These are phyloP conservation scores for Mallotus japonicus DNA, from an alignment of 441 rosid genomes.

Conservation along the genomic window DNA sequence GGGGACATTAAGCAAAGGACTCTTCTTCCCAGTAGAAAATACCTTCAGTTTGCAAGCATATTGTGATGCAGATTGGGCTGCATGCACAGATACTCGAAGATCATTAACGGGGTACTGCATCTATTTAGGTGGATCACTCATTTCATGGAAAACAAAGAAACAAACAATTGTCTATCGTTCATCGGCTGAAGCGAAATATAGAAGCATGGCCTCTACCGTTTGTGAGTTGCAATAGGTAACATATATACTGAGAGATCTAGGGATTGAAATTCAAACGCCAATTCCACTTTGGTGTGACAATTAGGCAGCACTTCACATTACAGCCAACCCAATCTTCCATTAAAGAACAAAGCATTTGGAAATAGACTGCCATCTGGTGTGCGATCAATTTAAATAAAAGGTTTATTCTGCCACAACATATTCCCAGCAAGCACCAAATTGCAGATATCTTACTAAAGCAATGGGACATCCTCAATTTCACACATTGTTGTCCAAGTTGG, in stretches of 20 bases:
- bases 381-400: not conserved
- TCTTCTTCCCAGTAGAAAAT: not conserved
- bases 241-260: not conserved
- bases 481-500: not conserved
- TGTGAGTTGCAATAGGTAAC: not conserved
- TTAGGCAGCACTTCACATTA: not conserved
- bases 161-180: not conserved
- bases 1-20: not conserved
- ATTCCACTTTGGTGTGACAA: not conserved
- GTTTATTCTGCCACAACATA: not conserved
- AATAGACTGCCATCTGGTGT: not conserved
- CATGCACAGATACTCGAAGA: too few relatives aligned
- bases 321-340: not conserved
- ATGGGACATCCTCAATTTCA: not conserved
- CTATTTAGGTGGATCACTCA: not conserved
- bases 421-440: not conserved
- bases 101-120: not conserved
- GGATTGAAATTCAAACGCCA: not conserved
- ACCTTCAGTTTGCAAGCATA: not conserved
- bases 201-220: too few relatives aligned
- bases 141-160: not conserved
- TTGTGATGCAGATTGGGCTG: not conserved
- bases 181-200: too few relatives aligned
- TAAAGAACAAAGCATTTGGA: not conserved
- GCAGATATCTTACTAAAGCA: not conserved